Evolutionary conservation across 352 stramenopile genomes (phyloP).

Genomic region (Globisporangium recalcitrans): DNA sequence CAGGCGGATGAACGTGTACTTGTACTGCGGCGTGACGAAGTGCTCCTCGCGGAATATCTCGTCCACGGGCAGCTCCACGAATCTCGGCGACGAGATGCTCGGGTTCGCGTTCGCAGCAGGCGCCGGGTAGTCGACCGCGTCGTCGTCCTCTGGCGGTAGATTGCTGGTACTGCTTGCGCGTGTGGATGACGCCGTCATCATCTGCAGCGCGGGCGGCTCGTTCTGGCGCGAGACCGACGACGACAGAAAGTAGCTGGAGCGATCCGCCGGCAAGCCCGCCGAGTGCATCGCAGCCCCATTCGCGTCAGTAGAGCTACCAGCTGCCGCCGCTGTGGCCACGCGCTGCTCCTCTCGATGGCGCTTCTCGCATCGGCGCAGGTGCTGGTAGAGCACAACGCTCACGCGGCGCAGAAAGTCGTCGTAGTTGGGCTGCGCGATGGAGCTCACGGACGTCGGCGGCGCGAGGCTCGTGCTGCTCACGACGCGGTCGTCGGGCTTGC

Average conservation of each 20-base stretch:
- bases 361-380: conserved; percentile 85
- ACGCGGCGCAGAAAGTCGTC: conserved; percentile 86
- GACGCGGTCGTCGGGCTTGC: conserved; percentile 73
- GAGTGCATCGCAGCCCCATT: neutral
- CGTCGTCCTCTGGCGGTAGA: conserved; percentile 9
- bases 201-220: conserved; percentile 7
- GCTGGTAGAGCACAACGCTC: conserved; percentile 87
- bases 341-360: conserved; percentile 62
- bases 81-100: conserved; percentile 47
- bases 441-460: conserved; percentile 63
- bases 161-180: conserved; percentile 10
- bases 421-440: conserved; percentile 88
- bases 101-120: conserved; percentile 11
- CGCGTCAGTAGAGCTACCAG: neutral
- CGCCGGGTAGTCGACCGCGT: conserved; percentile 13
- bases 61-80: conserved; percentile 69
- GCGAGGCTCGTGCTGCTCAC: conserved; percentile 57
- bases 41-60: conserved; percentile 86
- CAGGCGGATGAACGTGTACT: conserved; percentile 81
- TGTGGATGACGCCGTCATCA: neutral
- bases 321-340: neutral
- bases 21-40: conserved; percentile 87
- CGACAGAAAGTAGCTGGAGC: conserved; percentile 12
- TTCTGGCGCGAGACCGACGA: conserved; percentile 8
- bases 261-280: conserved; percentile 1